Base-by-base conservation (phyloP, 805 yeast genomes). In the Metschnikowia picachoensis region DNA sequence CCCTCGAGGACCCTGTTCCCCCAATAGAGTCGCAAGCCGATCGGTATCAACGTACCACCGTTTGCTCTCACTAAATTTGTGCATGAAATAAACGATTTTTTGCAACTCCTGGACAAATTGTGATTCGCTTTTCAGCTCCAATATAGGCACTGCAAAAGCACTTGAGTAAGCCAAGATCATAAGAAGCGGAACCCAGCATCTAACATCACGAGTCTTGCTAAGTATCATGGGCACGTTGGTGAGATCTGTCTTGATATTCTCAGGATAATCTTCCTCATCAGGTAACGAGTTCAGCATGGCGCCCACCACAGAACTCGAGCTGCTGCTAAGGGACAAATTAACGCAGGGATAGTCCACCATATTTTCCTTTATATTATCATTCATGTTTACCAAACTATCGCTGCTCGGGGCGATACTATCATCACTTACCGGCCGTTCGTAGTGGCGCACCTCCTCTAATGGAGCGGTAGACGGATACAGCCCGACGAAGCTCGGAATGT, bases 151-250 rank as follows among this genome's bases (percentile, higher is more conserved):
- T 13, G 66, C 60, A 30, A 76, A 64, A 5, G 46, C 45, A 1
- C 72, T 64, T 8, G 72, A 58, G 38, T 67, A 64, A n/a, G 68
- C 64, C 7, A 76, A 51, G 6, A 72, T 61, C 56, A 64, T 64
- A 28, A 76, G 47, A 14, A 76, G 35, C 1, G 79, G 72, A 3
- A 73, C 72, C 53, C 74, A 58, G 49, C 70, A 68, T 38, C 43
- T 46, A 32, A 42, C 35, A 8, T 36, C 47, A 13, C 35, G 28
- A 15, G 17, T 30, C 14, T 29, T 44, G 32, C 46, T 30, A 27
- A 50, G 44, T 11, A 55, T 31, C 16, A 48, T 39, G 5, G 59
- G 59, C 27, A 46, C 45, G 31, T 44, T 35, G n/a, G 50, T 44
- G 34, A 40, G 35, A 3, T 43, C 50, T 1, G 45, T 35, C 39